Conservation (phyloP, 495 filamentous ascomycete species). For the Parathielavia hyrcaniae region DNA sequence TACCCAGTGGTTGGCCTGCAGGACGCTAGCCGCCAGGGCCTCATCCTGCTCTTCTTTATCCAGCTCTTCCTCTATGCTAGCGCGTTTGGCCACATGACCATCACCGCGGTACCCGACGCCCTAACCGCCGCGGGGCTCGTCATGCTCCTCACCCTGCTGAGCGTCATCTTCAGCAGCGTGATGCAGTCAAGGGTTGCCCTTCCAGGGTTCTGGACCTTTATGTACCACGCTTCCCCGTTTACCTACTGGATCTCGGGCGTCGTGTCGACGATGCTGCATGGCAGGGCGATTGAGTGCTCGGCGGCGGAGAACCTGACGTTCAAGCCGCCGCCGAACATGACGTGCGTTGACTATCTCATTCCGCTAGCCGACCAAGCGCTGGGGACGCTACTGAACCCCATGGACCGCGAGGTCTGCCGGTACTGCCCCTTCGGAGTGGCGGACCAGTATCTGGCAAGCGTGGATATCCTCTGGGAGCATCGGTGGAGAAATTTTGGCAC, state of each 20-base stretch:
- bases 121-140: conserved; percentile 58
- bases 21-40: conserved; percentile 47
- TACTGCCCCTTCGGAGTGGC: conserved; percentile 45
- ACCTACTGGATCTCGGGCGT: conserved; percentile 57
- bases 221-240: conserved; percentile 62
- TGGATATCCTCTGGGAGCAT: conserved; percentile 43
- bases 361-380: conserved; percentile 22
- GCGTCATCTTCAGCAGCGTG: conserved; percentile 47
- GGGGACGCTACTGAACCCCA: conserved; percentile 43
- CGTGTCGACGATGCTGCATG: conserved; percentile 49
- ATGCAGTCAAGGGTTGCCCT: conserved; percentile 45
- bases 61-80: conserved; percentile 54
- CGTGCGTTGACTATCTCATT: conserved; percentile 27
- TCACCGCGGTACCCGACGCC: conserved; percentile 56
- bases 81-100: conserved; percentile 61
- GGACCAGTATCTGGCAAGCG: conserved; percentile 43
- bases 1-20: conserved; percentile 52
- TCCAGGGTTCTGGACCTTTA: conserved; percentile 67
- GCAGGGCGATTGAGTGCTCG: conserved; percentile 47
- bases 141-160: conserved; percentile 57
- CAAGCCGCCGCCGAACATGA: conserved; percentile 39
- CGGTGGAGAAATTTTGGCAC: conserved; percentile 52
- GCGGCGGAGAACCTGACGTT: conserved; percentile 48
- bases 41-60: conserved; percentile 54
- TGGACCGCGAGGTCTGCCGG: conserved; percentile 37